A percentile compares a stretch with the other conserved stretches of the same genome.
Conservation (phyloP, 345 rosid species). For the Brassica juncea region DNA sequence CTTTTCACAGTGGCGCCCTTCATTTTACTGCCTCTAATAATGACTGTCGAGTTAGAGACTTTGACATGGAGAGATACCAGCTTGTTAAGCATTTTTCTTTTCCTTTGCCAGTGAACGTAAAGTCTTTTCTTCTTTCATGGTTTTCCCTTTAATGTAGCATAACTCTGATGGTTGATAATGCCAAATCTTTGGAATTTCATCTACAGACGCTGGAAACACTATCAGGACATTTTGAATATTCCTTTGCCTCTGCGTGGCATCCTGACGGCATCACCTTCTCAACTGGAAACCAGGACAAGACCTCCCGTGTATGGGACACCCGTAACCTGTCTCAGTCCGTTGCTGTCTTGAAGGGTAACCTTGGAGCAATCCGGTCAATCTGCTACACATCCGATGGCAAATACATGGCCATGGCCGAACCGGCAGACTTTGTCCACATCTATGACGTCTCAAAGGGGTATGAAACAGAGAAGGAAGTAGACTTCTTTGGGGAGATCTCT, state of each 20-base stretch:
- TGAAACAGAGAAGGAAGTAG: conserved; percentile 68
- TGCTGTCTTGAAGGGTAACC: conserved; percentile 69
- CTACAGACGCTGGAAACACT: conserved; percentile 54
- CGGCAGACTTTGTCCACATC: conserved; percentile 82
- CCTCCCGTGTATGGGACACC: conserved; percentile 78
- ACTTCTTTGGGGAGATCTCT: conserved; percentile 83
- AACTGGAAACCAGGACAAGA: conserved; percentile 84
- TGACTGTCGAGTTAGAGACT: conserved; percentile 79
- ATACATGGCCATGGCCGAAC: conserved; percentile 82
- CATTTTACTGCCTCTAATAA: conserved; percentile 85
- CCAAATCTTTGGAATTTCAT: conserved; percentile 19
- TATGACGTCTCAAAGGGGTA: conserved; percentile 62
- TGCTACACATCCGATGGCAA: conserved; percentile 72
- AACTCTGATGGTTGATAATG: background rate
- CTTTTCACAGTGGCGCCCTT: conserved; percentile 59
- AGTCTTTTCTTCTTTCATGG: too few relatives aligned
- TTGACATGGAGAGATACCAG: conserved; percentile 82
- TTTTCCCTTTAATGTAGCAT: conserved; percentile 48
- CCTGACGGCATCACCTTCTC: conserved; percentile 70
- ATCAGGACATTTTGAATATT: conserved; percentile 68
- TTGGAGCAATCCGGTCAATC: conserved; percentile 74
- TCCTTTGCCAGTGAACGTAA: background rate
- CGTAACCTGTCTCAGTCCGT: conserved; percentile 60
- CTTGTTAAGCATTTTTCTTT: conserved; percentile 57
- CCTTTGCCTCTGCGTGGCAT: conserved; percentile 86